These are phyloP conservation scores for Gentiana macrophylla DNA, from an alignment of 257 asterid species.

Conservation along the genomic window DNA sequence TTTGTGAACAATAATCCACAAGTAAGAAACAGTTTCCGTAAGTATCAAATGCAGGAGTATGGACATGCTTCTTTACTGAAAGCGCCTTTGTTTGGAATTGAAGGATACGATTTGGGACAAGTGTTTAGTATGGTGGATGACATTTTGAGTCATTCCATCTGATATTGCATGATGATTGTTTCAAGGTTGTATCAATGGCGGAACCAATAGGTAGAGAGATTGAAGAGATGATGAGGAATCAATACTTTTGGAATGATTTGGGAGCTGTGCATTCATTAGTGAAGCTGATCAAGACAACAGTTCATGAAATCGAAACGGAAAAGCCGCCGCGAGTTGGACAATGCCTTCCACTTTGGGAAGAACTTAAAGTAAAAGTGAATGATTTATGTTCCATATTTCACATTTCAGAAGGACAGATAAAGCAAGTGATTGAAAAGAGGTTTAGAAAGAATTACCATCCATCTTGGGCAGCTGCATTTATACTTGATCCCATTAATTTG, in stretches of 20 bases:
- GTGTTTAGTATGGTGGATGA: slow-evolving; percentile 59
- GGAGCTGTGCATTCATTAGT: slow-evolving; percentile 73
- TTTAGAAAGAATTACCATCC: slow-evolving; percentile 87
- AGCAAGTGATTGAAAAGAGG: slow-evolving; percentile 54
- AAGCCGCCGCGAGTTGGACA: slow-evolving; percentile 69
- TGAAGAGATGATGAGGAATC: slow-evolving; percentile 82
- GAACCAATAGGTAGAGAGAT: slow-evolving; percentile 65
- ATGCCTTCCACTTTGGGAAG: slow-evolving; percentile 94
- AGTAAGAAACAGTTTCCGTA: slow-evolving; percentile 58
- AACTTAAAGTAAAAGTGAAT: slow-evolving; percentile 53
- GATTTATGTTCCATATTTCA: slow-evolving; percentile 83
- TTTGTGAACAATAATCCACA: slow-evolving; percentile 62
- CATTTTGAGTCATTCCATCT: slow-evolving; percentile 69
- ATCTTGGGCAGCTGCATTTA: slow-evolving; percentile 95
- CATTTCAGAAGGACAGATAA: slow-evolving; percentile 48
- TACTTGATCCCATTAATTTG: slow-evolving; percentile 82
- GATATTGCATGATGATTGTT: slow-evolving; percentile 59
- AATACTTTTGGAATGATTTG: slow-evolving; percentile 83
- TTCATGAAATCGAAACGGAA: slow-evolving; percentile 71
- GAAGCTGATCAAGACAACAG: slow-evolving; percentile 52
- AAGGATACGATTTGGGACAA: slow-evolving; percentile 51
- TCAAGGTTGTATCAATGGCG: slow-evolving; percentile 45
- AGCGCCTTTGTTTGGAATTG: slow-evolving; percentile 35
- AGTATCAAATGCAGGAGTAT: slow-evolving; percentile 83
- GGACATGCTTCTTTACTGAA: slow-evolving; percentile 58